Evolutionary conservation across 805 yeast species (phyloP).

Genomic region (Metschnikowia anglica): DNA sequence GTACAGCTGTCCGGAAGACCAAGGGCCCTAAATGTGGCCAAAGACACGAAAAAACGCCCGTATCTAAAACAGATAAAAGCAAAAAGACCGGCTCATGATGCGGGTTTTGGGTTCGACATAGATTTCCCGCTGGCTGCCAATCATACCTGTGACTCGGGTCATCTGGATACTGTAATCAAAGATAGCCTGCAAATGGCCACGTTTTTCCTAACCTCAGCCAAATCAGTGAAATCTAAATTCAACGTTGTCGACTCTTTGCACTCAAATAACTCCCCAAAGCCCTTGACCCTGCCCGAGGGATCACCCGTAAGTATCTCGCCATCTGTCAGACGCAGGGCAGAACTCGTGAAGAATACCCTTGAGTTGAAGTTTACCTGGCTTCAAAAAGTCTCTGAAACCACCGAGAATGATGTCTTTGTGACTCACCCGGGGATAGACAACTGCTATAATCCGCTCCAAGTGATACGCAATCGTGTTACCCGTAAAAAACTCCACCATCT

Average conservation of each 20-base stretch:
- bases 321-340: conserved; percentile 46
- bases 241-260: conserved; percentile 18
- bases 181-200: conserved; percentile 18
- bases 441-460: conserved; percentile 77
- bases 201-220: conserved; percentile 15
- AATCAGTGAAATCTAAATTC: conserved; percentile 13
- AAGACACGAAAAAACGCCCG: background rate
- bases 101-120: conserved; percentile 16
- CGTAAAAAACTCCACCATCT: conserved; percentile 52
- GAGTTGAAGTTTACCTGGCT: conserved; percentile 50
- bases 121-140: conserved; percentile 10
- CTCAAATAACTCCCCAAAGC: conserved; percentile 3
- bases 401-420: conserved; percentile 19
- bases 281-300: conserved; percentile 10
- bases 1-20: background rate
- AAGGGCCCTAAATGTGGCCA: background rate
- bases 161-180: background rate
- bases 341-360: conserved; percentile 47
- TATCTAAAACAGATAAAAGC: conserved; percentile 9
- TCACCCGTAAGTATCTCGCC: conserved; percentile 26
- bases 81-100: background rate
- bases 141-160: background rate
- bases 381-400: conserved; percentile 39
- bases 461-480: conserved; percentile 68
- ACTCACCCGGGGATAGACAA: conserved; percentile 57